phyloP scores from a whole-genome alignment of 305 asterid genomes.

The Petunia hybrid region DNA sequence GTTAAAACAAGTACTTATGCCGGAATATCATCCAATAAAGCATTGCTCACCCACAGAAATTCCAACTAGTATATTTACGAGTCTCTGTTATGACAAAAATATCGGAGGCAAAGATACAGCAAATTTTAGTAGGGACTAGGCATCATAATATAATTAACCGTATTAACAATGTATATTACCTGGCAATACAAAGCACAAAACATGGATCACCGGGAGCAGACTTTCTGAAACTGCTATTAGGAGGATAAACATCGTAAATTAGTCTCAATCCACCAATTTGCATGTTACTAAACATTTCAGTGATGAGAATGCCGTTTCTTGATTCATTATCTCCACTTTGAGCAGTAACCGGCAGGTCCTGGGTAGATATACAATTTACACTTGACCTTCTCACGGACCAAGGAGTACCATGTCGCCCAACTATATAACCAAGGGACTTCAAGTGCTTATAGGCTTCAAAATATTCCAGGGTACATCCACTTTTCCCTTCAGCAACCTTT shows the following conservation, averaged over 20 bases:
- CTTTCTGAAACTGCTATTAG: constrained; percentile 79
- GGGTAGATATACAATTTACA: constrained; percentile 32
- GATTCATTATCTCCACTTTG: constrained; percentile 33
- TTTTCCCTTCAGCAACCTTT: constrained; percentile 50
- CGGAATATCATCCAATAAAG: too few species aligned
- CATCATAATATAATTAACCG: neutral
- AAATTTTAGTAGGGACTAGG: neutral
- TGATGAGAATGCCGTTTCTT: constrained; percentile 37
- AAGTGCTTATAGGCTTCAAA: constrained; percentile 71
- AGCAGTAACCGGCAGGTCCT: constrained; percentile 33
- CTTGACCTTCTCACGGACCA: constrained; percentile 63
- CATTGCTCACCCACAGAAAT: too few species aligned
- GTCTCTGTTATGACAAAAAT: too few species aligned
- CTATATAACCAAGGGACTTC: constrained; percentile 78
- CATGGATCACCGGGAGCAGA: constrained; percentile 70
- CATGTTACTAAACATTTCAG: constrained; percentile 48
- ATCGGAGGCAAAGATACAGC: neutral
- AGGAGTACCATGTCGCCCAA: constrained; percentile 65
- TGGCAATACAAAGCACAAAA: constrained; percentile 59
- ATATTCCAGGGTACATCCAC: constrained; percentile 69
- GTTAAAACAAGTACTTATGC: too few species aligned
- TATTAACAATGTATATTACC: constrained; percentile 51
- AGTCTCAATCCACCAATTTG: constrained; percentile 57
- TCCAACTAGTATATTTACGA: too few species aligned
- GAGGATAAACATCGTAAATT: constrained; percentile 68